Evolutionary conservation across 176 grass and related monocot species (phyloP).

Genomic region (Lolium multiflorum): DNA sequence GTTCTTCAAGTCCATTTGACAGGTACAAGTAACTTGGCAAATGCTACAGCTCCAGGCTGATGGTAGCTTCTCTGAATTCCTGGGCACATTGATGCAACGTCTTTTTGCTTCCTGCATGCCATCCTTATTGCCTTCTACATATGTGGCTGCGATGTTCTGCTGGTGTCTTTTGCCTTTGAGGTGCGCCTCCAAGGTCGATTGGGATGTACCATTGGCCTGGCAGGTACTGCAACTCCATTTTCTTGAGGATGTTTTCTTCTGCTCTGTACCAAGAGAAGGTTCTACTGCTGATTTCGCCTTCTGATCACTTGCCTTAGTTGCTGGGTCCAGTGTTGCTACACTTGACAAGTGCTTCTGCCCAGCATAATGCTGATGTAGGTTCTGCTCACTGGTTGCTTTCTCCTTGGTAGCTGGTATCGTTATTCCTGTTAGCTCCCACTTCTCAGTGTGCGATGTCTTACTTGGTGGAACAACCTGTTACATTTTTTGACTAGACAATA

Average conservation of each 20-base stretch:
- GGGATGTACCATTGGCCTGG: slow-evolving; percentile 11
- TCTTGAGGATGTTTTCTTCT: slow-evolving; percentile 11
- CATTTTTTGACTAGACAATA: not conserved
- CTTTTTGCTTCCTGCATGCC: not conserved
- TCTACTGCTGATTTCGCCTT: not conserved
- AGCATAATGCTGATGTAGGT: slow-evolving; percentile 31
- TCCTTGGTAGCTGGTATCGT: slow-evolving; percentile 27
- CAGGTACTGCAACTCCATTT: slow-evolving; percentile 36
- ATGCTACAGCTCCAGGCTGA: no score
- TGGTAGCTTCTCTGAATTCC: not conserved
- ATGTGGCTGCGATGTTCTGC: not conserved
- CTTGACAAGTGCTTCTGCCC: slow-evolving; percentile 43
- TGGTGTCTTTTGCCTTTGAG: slow-evolving; percentile 43
- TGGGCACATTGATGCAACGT: not conserved
- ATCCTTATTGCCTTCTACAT: not conserved
- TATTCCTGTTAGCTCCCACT: slow-evolving; percentile 34
- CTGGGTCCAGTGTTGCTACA: not conserved
- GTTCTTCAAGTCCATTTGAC: not conserved
- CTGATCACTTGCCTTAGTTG: not conserved
- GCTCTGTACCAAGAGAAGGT: not conserved
- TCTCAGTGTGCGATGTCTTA: not conserved
- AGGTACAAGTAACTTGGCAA: no score
- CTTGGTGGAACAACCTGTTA: not conserved
- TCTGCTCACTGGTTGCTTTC: slow-evolving; percentile 32
- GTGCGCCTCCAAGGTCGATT: not conserved